Evolutionary conservation across 495 filamentous ascomycete species (phyloP), one percentile per base, ranked within the genome.

Genomic region (Penicillium maclennaniae): DNA sequence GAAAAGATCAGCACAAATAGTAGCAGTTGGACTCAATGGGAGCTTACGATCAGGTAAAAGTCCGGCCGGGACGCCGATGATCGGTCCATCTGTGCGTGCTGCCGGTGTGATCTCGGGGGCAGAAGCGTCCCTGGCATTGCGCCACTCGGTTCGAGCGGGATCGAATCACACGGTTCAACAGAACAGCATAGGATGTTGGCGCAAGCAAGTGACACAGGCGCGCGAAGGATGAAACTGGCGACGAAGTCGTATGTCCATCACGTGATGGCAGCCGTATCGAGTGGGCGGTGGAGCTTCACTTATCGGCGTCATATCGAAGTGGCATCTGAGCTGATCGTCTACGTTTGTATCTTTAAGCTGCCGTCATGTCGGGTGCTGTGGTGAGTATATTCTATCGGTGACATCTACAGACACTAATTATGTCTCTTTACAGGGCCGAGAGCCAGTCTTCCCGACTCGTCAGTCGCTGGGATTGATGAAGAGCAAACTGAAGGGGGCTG

Each of bases 391-490:
- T 14, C 39, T 50, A 21, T 16, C 41, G 12, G 17, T 37, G n/a
- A 4, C 16, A 10, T 21, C 7, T 59, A 40, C 26, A 62, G 23
- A 57, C 15, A 12, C 9, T 12, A 53, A 26, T 34, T 27, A 23
- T 43, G 0, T 53, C 27, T 25, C 27, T 54, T 4, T 34, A 34
- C 10, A 75, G 74, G 74, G 72, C 66, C 74, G 74, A 60, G 93
- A 99, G 75, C 79, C 92, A 66, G 93, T 99, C 78, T 99, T 99
- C 76, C 89, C 93, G 57, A 99, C 93, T 62, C 88, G 93, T 65
- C 93, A 99, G 81, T 95, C 91, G 55, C 75, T 99, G 67, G 91
- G 89, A 58, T 71, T 92, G 63, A 99, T 99, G 95, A 97, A 99
- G 75, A 83, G 85, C 55, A 99, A 99, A 82, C 83, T 99, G 62